Conservation (phyloP, 441 rosid species). For the Adansonia rubrostipa region DNA sequence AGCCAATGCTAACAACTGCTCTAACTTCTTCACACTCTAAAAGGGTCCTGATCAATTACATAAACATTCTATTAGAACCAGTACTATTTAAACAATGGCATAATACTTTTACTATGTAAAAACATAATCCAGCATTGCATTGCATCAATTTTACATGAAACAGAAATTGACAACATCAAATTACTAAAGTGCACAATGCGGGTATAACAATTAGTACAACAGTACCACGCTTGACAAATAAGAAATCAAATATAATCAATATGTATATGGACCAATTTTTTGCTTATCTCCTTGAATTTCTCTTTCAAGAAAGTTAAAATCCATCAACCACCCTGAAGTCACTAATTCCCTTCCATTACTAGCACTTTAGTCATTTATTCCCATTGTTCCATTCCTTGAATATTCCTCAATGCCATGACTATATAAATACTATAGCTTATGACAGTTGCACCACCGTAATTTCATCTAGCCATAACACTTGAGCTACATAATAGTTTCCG, state of each 20-base stretch:
- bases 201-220: not conserved
- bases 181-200: not conserved
- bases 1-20: conserved; percentile 89
- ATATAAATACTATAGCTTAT: not conserved
- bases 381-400: not conserved
- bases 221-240: not conserved
- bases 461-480: not conserved
- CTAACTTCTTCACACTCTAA: conserved; percentile 65
- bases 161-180: conserved; percentile 10
- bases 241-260: not conserved
- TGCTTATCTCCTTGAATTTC: not conserved
- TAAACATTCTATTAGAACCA: not conserved
- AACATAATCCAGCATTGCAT: conserved; percentile 14
- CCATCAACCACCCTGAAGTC: not conserved
- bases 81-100: conserved; percentile 12
- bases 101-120: not conserved
- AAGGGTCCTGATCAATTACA: conserved; percentile 59
- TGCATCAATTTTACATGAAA: not conserved
- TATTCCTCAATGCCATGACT: conserved; percentile 1
- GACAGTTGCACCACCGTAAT: not conserved
- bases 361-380: not conserved
- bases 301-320: conserved; percentile 15
- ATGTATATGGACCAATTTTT: not conserved
- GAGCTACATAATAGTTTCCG: not conserved
- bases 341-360: not conserved